phyloP scores from a whole-genome alignment of 768 basidiomycete species.

The Daedaleopsis sinensis region DNA sequence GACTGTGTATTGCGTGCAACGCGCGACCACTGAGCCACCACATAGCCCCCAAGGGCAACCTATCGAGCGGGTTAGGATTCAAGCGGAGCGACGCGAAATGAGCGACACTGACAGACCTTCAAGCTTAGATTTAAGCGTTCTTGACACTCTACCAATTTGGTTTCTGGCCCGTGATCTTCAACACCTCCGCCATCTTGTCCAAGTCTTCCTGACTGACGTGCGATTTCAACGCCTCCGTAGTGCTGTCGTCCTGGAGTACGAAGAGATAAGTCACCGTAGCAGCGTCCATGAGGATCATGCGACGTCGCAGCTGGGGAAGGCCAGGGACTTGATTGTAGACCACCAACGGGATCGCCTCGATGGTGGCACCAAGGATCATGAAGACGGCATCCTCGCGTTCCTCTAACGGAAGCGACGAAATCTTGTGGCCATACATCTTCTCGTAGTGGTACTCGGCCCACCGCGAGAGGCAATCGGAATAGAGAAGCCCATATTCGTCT shows the following conservation, averaged over 20 bases:
- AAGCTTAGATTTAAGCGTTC: too few relatives aligned
- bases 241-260: not conserved
- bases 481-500: slow-evolving; percentile 75
- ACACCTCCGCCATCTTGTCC: not conserved
- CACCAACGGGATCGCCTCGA: not conserved
- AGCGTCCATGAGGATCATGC: not conserved
- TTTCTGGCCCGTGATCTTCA: not conserved
- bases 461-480: not conserved
- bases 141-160: not conserved
- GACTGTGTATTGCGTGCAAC: too few relatives aligned
- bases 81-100: too few relatives aligned
- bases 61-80: too few relatives aligned
- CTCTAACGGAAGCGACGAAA: not conserved
- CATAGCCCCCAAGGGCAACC: too few relatives aligned
- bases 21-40: too few relatives aligned
- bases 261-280: not conserved
- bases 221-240: not conserved
- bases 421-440: not conserved
- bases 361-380: too few relatives aligned
- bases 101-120: too few relatives aligned
- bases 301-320: not conserved
- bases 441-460: not conserved
- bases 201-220: not conserved
- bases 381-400: not conserved
- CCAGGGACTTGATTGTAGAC: not conserved